Evolutionary conservation across 2,329 filamentous ascomycete genomes (phyloP), one percentile per base, ranked within the genome.

Genomic region (Fusarium dlaminii): DNA sequence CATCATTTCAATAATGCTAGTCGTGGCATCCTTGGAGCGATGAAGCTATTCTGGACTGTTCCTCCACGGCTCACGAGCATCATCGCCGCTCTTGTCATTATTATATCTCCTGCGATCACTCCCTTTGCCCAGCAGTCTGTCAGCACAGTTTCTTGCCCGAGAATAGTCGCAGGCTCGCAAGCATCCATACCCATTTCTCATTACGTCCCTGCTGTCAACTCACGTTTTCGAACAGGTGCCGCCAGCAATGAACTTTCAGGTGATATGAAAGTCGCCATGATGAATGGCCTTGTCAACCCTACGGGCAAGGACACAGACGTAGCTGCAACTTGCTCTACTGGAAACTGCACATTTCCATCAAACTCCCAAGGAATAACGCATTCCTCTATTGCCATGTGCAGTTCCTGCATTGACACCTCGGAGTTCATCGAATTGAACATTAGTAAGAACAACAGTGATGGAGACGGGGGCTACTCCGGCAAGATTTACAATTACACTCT

Each of bases 71-170:
- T 59, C 15, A 27, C 14, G 3, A 66, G 30, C 15, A 59, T 66
- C 0, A 11, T 59, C 13, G 64, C 64, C 0, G 64, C 64, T 1
- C 34, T 66, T 14, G 36, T 66, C 3, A 46, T 66, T 0, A 66
- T 66, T 2, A 8, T 66, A 30, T 66, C 64, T 10, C 64, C 62
- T 1, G 62, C 64, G 3, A 66, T 66, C 11, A 63, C 61, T 3
- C 64, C 64, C 3, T 66, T 66, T 6, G 45, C 64, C 2, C 64
- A 66, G 27, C 64, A 66, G 30, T 52, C 64, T 14, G 62, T 66
- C 15, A 58, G 30, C 17, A 51, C 36, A 5, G 17, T 66, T 3
- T 43, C 61, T 10, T 66, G 64, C 17, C 4, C n/a, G 8, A 43
- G 62, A 10, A 22, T 34, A 43, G 30, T 37, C 11, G 6, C 29